A percentile compares a stretch with the other conserved stretches of the same genome.
phyloP scores from a whole-genome alignment of 129 eudicot species.

The Helianthus annuus region HanXRQr2.0-SUNRISE NC_035444.2:105676741-105677240 shows the following conservation, averaged over 20 bases:
- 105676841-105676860: constrained; percentile 85
- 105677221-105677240: constrained; percentile 64
- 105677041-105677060: constrained; percentile 79
- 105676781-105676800: constrained; percentile 92
- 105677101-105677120: constrained; percentile 4
- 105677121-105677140: neutral
- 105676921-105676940: constrained; percentile 75
- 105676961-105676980: constrained; percentile 76
- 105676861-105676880: constrained; percentile 68
- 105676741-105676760: neutral
- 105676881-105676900: constrained; percentile 76
- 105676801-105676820: constrained; percentile 79
- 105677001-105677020: constrained; percentile 60
- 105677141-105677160: neutral
- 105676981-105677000: constrained; percentile 39
- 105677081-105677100: constrained; percentile 40
- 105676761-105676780: constrained; percentile 51
- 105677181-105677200: constrained; percentile 57
- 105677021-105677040: constrained; percentile 70
- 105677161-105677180: constrained; percentile 34
- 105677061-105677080: constrained; percentile 64
- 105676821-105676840: constrained; percentile 72
- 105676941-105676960: constrained; percentile 82
- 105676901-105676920: constrained; percentile 96
- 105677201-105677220: constrained; percentile 80